Evolutionary conservation across 2,329 filamentous ascomycete genomes (phyloP).

Genomic region (Fusarium succisae): DNA sequence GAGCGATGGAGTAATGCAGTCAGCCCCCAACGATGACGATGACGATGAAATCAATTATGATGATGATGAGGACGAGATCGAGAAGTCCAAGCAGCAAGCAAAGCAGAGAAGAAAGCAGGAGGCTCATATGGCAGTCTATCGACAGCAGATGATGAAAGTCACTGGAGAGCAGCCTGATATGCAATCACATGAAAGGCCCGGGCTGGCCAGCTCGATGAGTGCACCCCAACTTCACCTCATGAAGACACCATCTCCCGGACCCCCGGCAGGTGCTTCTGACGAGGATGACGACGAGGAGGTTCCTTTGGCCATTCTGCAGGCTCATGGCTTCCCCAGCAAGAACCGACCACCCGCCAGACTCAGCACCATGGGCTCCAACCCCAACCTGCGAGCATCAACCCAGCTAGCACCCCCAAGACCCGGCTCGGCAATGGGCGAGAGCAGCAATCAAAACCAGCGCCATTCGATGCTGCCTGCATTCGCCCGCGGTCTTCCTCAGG

Average conservation of each 20-base stretch:
- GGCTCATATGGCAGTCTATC: conserved; percentile 87
- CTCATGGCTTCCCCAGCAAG: conserved; percentile 86
- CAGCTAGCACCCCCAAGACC: conserved; percentile 56
- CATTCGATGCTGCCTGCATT: conserved; percentile 76
- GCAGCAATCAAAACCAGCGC: conserved; percentile 41
- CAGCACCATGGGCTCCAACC: conserved; percentile 72
- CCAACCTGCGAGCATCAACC: conserved; percentile 71
- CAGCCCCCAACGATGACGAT: conserved; percentile 66
- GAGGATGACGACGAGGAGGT: conserved; percentile 93
- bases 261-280: conserved; percentile 65
- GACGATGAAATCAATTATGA: conserved; percentile 73
- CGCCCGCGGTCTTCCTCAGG: conserved; percentile 81
- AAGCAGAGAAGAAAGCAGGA: conserved; percentile 88
- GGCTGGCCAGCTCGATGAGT: conserved; percentile 67
- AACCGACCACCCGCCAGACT: conserved; percentile 77
- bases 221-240: conserved; percentile 65
- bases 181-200: conserved; percentile 59
- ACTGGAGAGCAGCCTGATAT: conserved; percentile 71
- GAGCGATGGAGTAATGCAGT: conserved; percentile 52
- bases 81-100: conserved; percentile 76
- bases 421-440: conserved; percentile 66
- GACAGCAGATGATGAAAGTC: conserved; percentile 97
- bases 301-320: conserved; percentile 84
- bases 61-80: conserved; percentile 81
- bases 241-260: conserved; percentile 50